Evolutionary conservation across 2,329 filamentous ascomycete species (phyloP).

Genomic region (Colletotrichum tanaceti): DNA sequence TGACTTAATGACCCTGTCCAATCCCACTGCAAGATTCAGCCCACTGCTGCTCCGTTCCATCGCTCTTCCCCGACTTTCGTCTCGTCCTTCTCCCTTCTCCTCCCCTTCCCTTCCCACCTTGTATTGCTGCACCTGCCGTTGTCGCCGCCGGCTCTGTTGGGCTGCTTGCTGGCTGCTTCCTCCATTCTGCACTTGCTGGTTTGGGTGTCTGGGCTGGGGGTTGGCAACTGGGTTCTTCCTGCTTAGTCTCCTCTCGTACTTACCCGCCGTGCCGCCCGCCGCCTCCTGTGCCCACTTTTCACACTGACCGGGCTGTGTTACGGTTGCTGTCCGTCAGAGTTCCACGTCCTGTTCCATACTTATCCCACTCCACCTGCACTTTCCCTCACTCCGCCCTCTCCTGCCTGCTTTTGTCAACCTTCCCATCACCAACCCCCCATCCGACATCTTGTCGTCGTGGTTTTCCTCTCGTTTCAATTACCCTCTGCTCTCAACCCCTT

Average conservation of each 20-base stretch:
- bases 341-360: constrained; percentile 35
- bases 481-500: constrained; percentile 19
- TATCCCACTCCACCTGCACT: constrained; percentile 42
- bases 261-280: constrained; percentile 35
- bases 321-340: constrained; percentile 39
- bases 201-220: constrained; percentile 13
- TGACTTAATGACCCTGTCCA: constrained; percentile 20
- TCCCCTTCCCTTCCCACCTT: neutral
- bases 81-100: too few species aligned
- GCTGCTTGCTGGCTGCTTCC: neutral
- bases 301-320: constrained; percentile 34
- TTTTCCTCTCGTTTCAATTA: constrained; percentile 31
- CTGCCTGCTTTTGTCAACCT: constrained; percentile 27
- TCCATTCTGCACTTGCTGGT: constrained; percentile 18
- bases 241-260: constrained; percentile 14
- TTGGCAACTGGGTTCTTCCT: constrained; percentile 17
- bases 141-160: neutral
- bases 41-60: constrained; percentile 9
- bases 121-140: neutral
- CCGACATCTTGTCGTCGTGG: constrained; percentile 37
- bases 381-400: constrained; percentile 34
- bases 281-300: constrained; percentile 35
- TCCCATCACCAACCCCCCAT: constrained; percentile 30
- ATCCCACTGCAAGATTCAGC: constrained; percentile 22
- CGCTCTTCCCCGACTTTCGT: constrained; percentile 20